Percentiles rank a stretch among this genome's conserved stretches.
These are phyloP conservation scores for Coemansia sp. DNA, from an alignment of 192 early-diverging fungal genomes.

Conservation along the genomic window DNA sequence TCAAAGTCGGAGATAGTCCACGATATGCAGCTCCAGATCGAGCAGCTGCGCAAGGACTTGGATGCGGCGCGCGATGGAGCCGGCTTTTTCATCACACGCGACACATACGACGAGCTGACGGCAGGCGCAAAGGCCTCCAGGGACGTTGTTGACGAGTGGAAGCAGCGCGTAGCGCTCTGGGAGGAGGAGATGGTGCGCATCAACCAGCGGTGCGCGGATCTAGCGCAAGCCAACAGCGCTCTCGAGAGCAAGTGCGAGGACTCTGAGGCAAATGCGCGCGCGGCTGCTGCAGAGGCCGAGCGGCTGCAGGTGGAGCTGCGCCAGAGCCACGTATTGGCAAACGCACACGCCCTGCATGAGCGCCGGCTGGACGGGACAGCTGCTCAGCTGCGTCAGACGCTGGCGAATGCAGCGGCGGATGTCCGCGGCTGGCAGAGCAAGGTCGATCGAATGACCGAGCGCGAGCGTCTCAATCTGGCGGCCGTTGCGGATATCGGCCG, in stretches of 20 bases:
- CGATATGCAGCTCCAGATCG: conserved; percentile 79
- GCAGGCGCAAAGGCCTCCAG: conserved; percentile 14
- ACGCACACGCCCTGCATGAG: conserved; percentile 57
- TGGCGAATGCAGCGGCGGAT: conserved; percentile 10
- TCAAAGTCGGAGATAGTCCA: conserved; percentile 80
- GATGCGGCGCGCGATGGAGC: conserved; percentile 78
- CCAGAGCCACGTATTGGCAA: conserved; percentile 34
- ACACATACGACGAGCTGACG: conserved; percentile 60
- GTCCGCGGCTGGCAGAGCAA: conserved; percentile 16
- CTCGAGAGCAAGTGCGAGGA: conserved; percentile 45
- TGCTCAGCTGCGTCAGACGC: conserved; percentile 18
- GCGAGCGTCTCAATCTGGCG: conserved; percentile 22
- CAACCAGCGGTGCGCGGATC: neutral
- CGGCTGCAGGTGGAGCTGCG: conserved; percentile 33
- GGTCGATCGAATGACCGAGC: conserved; percentile 19
- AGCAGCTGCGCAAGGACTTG: conserved; percentile 77
- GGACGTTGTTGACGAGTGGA: conserved; percentile 35
- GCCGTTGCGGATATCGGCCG: conserved; percentile 8
- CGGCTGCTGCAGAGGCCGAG: conserved; percentile 31
- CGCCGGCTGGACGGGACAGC: conserved; percentile 40
- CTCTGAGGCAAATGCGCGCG: conserved; percentile 26
- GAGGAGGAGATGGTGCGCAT: conserved; percentile 26
- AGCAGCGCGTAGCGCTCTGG: conserved; percentile 31
- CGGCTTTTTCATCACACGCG: conserved; percentile 75
- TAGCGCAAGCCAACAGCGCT: conserved; percentile 9